Base-by-base conservation (phyloP, 768 basidiomycete species). In the Kwoniella sp. region DNA sequence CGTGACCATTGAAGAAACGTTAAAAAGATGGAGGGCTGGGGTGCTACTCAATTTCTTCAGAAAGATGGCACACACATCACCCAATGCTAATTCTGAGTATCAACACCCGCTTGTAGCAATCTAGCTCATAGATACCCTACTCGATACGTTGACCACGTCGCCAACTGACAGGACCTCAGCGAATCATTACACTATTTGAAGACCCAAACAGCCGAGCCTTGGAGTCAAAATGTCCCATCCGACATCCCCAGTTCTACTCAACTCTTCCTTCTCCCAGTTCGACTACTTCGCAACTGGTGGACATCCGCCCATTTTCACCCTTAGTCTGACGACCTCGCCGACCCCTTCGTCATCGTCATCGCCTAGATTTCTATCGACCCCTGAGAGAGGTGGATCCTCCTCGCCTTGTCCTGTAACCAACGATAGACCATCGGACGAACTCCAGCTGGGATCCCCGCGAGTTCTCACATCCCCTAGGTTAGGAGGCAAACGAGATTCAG, bases 191-290 rank as follows among this genome's bases (percentile, higher is more conserved):
- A 44, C 40, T 44, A 44, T 44, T 44, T 44, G 40, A 44, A 44
- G 40, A 15, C 8, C 40, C 17, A 4, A 44, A 44, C 22, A 49
- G 21, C 22, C 48, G 6, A 22, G 25, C 25, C 15, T 24, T 5
- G 22, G 17, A 19, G 15, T 48, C 56, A 58, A 58, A 29, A 64
- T 64, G 62, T 49, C 48, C 25, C 62, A 57, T 30, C 51, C 69
- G 25, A 60, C 68, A 19, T 67, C 69, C 4, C 64, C 67, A n/a
- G 40, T 68, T 6, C 55, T 71, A 12, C 27, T 24, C 48, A 71
- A 71, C 60, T 71, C 69, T 17, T 67, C 67, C 25, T 71, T 71
- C 55, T 50, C 67, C 7, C 62, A 64, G 24, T 56, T 63, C 53
- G 67, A 71, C 58, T 67, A 65, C 40, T 71, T 71, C 53, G 58